Evolutionary conservation across 2,329 filamentous ascomycete species (phyloP).

Genomic region (Ophiostoma ulmi): DNA sequence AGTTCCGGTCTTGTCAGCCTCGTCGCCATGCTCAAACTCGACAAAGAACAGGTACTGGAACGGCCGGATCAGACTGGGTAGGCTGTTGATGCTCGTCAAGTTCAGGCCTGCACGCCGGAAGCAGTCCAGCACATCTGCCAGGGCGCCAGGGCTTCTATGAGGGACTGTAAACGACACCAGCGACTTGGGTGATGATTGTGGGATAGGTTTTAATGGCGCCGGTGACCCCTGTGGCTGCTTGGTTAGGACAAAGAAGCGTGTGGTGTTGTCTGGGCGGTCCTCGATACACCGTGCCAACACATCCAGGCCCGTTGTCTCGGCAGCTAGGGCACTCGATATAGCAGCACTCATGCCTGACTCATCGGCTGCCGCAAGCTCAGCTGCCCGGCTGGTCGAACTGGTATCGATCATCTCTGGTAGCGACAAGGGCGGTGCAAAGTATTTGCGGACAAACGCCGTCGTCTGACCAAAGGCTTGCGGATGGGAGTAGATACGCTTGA

Average conservation of each 20-base stretch:
- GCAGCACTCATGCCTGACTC: slow-evolving; percentile 61
- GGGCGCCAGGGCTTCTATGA: slow-evolving; percentile 70
- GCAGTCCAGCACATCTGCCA: slow-evolving; percentile 73
- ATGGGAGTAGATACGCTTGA: slow-evolving; percentile 81
- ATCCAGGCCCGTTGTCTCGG: slow-evolving; percentile 60
- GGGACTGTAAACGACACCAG: slow-evolving; percentile 79
- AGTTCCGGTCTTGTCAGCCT: background rate
- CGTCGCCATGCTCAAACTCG: slow-evolving; percentile 67
- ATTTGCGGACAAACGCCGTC: slow-evolving; percentile 62
- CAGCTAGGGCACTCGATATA: slow-evolving; percentile 71
- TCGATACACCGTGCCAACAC: slow-evolving; percentile 66
- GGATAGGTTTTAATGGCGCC: background rate
- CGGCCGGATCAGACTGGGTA: slow-evolving; percentile 66
- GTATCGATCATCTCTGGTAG: slow-evolving; percentile 71
- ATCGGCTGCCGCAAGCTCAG: slow-evolving; percentile 65
- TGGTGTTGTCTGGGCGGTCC: slow-evolving; percentile 71
- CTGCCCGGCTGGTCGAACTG: slow-evolving; percentile 78
- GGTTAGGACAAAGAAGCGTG: slow-evolving; percentile 65
- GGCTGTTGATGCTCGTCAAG: slow-evolving; percentile 82
- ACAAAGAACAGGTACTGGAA: slow-evolving; percentile 97
- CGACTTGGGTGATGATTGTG: slow-evolving; percentile 50
- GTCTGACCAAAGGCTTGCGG: slow-evolving; percentile 88
- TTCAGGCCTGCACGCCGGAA: slow-evolving; percentile 72
- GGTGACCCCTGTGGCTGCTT: background rate
- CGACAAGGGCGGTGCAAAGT: slow-evolving; percentile 42